Conservation (phyloP, 2,329 filamentous ascomycete species). For the Phialophora tarda region DNA sequence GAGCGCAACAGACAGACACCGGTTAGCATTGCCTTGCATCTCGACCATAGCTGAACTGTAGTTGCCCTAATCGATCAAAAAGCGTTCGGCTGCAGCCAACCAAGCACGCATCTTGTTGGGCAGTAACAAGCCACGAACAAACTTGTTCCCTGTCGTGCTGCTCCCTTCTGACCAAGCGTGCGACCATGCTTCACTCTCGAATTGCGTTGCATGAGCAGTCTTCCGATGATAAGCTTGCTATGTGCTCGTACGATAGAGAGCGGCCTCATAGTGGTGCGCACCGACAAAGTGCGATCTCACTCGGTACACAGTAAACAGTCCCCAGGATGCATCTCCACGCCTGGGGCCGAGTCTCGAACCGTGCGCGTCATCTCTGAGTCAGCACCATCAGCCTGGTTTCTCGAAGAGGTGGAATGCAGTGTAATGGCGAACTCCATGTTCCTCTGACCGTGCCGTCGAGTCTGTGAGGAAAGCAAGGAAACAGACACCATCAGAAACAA, state of each 20-base stretch:
- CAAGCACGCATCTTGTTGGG: not conserved
- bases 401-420: not conserved
- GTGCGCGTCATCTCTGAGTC: constrained; percentile 6
- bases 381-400: constrained; percentile 6
- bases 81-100: not conserved
- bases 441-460: not conserved
- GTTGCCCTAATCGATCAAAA: not conserved
- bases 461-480: not conserved
- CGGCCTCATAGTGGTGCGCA: not conserved
- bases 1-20: not conserved
- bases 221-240: not conserved
- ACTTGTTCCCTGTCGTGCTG: not conserved
- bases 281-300: not conserved
- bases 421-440: not conserved
- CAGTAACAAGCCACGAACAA: not conserved
- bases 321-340: not conserved
- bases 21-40: not conserved
- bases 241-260: not conserved
- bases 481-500: not conserved
- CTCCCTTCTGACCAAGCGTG: too few species aligned
- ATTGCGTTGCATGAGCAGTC: not conserved
- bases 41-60: not conserved
- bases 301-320: not conserved
- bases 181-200: not conserved
- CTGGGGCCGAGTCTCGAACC: not conserved